Conservation (phyloP, 2,329 filamentous ascomycete genomes). For the Diaporthe nobilis region DNA sequence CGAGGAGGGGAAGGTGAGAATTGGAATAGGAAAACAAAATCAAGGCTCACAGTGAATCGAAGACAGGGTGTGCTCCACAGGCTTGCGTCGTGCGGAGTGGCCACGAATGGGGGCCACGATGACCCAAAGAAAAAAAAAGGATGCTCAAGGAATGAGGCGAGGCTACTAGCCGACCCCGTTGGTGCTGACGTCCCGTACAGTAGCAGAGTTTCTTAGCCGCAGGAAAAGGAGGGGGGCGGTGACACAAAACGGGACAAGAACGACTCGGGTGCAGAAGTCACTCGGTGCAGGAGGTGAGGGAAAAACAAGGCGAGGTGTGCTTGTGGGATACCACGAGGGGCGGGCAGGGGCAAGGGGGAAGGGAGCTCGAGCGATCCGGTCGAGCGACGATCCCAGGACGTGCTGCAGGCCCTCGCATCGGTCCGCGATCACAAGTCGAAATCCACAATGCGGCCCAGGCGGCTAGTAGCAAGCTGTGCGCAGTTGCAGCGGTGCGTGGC, state of each 20-base stretch:
- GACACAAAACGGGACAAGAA: slow-evolving; percentile 28
- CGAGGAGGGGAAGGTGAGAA: neutral
- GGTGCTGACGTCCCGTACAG: slow-evolving; percentile 26
- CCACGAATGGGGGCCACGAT: neutral
- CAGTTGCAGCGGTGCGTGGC: slow-evolving; percentile 22
- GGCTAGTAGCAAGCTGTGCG: slow-evolving; percentile 10
- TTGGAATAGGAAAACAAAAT: neutral
- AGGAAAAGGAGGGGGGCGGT: slow-evolving; percentile 30
- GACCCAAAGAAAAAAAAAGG: neutral
- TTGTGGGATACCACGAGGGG: neutral
- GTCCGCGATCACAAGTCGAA: slow-evolving; percentile 38
- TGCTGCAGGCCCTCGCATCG: slow-evolving; percentile 37
- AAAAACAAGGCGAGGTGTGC: neutral
- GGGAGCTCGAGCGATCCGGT: slow-evolving; percentile 19
- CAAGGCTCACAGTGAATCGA: slow-evolving; percentile 1
- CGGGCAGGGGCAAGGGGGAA: neutral
- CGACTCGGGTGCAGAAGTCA: slow-evolving; percentile 29
- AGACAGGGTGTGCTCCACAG: slow-evolving; percentile 1
- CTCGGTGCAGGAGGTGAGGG: neutral
- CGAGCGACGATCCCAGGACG: slow-evolving; percentile 25
- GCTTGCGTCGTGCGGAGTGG: slow-evolving; percentile 22
- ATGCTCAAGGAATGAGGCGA: slow-evolving; percentile 28
- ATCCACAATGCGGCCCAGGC: slow-evolving; percentile 33
- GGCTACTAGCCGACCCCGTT: slow-evolving; percentile 29
- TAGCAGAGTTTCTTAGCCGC: slow-evolving; percentile 29